phyloP scores from a whole-genome alignment of 2,329 filamentous ascomycete species.

The Colletotrichum cordylinicola region DNA sequence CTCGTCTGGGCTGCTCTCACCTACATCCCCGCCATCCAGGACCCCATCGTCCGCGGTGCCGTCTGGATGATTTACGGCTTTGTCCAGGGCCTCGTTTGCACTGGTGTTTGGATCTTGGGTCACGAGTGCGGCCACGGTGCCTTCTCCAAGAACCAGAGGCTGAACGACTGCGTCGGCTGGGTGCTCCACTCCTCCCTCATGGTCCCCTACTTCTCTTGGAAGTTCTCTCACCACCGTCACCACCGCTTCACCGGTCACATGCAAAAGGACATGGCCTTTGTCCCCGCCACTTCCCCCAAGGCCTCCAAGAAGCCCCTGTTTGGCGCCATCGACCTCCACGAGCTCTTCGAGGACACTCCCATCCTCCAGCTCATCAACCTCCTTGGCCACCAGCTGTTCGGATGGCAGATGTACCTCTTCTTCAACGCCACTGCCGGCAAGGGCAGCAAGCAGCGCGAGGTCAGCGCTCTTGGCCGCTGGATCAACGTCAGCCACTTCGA shows the following conservation, averaged over 20 bases:
- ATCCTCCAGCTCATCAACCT: slow-evolving; percentile 59
- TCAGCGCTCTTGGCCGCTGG: slow-evolving; percentile 36
- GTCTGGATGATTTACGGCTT: slow-evolving; percentile 68
- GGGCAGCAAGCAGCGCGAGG: slow-evolving; percentile 52
- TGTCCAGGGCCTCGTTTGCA: slow-evolving; percentile 69
- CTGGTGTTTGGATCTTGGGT: slow-evolving; percentile 73
- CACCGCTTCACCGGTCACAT: slow-evolving; percentile 73
- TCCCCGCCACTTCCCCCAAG: slow-evolving; percentile 53
- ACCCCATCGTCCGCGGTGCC: slow-evolving; percentile 45
- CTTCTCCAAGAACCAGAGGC: slow-evolving; percentile 59
- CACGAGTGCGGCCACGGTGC: slow-evolving; percentile 76
- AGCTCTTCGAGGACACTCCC: slow-evolving; percentile 69
- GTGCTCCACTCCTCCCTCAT: slow-evolving; percentile 68
- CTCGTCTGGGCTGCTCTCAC: slow-evolving; percentile 57
- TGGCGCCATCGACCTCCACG: slow-evolving; percentile 48
- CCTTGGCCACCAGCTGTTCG: slow-evolving; percentile 67
- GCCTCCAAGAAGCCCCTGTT: slow-evolving; percentile 37
- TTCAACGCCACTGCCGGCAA: slow-evolving; percentile 60
- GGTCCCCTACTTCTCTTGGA: slow-evolving; percentile 77
- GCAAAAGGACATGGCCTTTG: slow-evolving; percentile 71
- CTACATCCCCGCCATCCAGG: slow-evolving; percentile 58
- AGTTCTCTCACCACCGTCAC: slow-evolving; percentile 72
- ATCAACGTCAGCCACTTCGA: slow-evolving; percentile 63
- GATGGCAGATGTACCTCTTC: slow-evolving; percentile 69
- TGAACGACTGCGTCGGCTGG: slow-evolving; percentile 70